A percentile compares a stretch with the other conserved stretches of the same genome.
Evolutionary conservation across 306 rosid species (phyloP).

Genomic region (Coriaria nepalensis): DNA sequence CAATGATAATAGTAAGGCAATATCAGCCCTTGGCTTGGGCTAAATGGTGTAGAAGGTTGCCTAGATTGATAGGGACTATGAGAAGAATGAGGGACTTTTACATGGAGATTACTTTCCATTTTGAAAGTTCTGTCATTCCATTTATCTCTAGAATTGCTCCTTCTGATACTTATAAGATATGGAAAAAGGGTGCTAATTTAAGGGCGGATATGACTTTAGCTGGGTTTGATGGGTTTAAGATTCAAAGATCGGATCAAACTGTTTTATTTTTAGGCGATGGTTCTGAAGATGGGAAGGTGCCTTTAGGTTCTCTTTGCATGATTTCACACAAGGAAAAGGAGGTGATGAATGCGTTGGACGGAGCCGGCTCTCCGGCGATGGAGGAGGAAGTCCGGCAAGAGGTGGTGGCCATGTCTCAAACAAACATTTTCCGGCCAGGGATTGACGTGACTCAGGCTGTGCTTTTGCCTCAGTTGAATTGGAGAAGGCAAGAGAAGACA

Average conservation of each 20-base stretch:
- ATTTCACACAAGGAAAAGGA: conserved; percentile 86
- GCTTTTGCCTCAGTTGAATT: conserved; percentile 86
- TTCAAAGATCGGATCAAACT: conserved; percentile 93
- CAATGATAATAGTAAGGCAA: conserved; percentile 69
- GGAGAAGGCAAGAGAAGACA: conserved; percentile 91
- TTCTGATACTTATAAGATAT: conserved; percentile 88
- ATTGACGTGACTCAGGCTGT: conserved; percentile 95
- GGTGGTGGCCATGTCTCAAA: conserved; percentile 87
- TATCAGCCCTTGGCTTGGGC: conserved; percentile 99
- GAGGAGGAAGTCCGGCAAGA: conserved; percentile 92
- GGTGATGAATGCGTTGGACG: conserved; percentile 86
- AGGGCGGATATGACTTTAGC: conserved; percentile 99
- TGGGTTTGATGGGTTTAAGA: conserved; percentile 91
- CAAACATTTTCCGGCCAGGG: conserved; percentile 92
- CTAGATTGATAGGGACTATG: conserved; percentile 79
- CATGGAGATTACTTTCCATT: conserved; percentile 95
- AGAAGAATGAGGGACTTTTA: conserved; percentile 92
- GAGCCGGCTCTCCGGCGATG: conserved; percentile 67
- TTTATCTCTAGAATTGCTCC: conserved; percentile 96
- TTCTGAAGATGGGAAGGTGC: conserved; percentile 71
- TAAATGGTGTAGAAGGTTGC: conserved; percentile 97
- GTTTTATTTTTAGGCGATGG: conserved; percentile 87
- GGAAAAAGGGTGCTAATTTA: conserved; percentile 96
- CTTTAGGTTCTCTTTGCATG: conserved; percentile 88
- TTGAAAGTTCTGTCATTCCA: conserved; percentile 97